phyloP scores from a whole-genome alignment of 345 rosid species.

The Pugionium cornutum region DNA sequence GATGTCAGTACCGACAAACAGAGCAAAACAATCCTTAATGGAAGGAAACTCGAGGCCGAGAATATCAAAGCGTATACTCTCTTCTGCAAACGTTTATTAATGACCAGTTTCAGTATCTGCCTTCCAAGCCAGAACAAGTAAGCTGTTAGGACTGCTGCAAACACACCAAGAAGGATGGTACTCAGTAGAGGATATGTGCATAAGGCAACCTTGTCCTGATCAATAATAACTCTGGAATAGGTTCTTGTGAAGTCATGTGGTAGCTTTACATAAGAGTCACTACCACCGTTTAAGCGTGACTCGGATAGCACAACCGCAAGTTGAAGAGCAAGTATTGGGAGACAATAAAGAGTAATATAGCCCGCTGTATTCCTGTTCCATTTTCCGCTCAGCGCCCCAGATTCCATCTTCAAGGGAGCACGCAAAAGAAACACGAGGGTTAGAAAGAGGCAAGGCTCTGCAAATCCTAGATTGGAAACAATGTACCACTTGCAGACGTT shows the following conservation, averaged over 20 bases:
- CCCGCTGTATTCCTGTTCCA: slow-evolving; percentile 80
- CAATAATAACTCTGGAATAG: slow-evolving; percentile 29
- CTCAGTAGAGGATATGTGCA: slow-evolving; percentile 91
- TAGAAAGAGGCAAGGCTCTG: slow-evolving; percentile 93
- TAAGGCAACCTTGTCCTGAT: slow-evolving; percentile 47
- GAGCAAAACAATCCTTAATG: slow-evolving; percentile 80
- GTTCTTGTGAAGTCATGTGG: slow-evolving; percentile 71
- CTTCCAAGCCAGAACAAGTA: slow-evolving; percentile 94
- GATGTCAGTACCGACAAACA: slow-evolving; percentile 70
- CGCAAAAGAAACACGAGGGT: slow-evolving; percentile 84
- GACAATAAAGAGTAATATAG: slow-evolving; percentile 64
- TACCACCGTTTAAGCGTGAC: slow-evolving; percentile 57
- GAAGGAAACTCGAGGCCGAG: slow-evolving; percentile 81
- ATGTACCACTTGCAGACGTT: slow-evolving; percentile 31
- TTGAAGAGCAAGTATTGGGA: slow-evolving; percentile 84
- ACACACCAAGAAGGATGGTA: slow-evolving; percentile 78
- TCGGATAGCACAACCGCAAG: slow-evolving; percentile 65
- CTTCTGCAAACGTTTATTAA: slow-evolving; percentile 86
- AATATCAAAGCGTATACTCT: slow-evolving; percentile 80
- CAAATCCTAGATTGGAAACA: slow-evolving; percentile 90
- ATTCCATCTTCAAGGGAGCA: slow-evolving; percentile 80
- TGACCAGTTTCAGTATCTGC: slow-evolving; percentile 77
- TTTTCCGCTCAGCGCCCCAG: slow-evolving; percentile 60
- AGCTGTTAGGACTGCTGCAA: slow-evolving; percentile 58
- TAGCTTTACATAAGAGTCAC: slow-evolving; percentile 46